Base-by-base conservation (phyloP, 202 grass and related monocot species). In the Digitaria exilis region DNA sequence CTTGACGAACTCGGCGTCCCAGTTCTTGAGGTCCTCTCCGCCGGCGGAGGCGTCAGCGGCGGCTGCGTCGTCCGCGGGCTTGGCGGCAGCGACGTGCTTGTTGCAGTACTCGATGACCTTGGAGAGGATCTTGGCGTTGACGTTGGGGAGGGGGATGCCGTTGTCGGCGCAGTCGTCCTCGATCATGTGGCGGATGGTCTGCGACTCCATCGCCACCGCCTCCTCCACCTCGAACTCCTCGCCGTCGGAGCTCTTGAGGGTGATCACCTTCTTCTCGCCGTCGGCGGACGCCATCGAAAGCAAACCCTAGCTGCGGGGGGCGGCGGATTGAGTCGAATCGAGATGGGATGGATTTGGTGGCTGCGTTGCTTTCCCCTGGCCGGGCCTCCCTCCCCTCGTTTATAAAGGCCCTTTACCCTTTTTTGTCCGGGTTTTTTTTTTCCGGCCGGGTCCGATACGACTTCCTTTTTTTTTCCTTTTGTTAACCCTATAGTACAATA, bases 161-260 rank as follows among this genome's bases (percentile, higher is more conserved):
- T 78, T 96, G 65, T 90, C 88, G 17, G 90, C 90, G 77, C 90
- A 96, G 63, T 96, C 93, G 28, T 96, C 93, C 79, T 96, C 93
- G 71, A 96, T 96, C 93, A 96, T 96, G 77, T 96, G 90, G 45
- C 83, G 86, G 84, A 92, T 96, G 12, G 93, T 96, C 80, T 92
- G 93, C 41, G 90, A 96, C 80, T 91, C 90, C 93, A 92, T 96
- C 3, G 93, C 93, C 13, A 96, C 90, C 32, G 75, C 72, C 83
- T 96, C 88, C 9, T 84, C 82, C 18, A 96, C 83, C 59, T 88
- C 90, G 73, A 96, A 96, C 48, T 89, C 90, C 90, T 96, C 90
- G 17, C 88, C 88, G 22, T 95, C 93, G 6, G 93, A 95, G 75
- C 80, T 84, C 87, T 89, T 88, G 9, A 91, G 69, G 2, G 81